Evolutionary conservation across 768 basidiomycete species (phyloP).

Genomic region (Boletus speciosus): DNA sequence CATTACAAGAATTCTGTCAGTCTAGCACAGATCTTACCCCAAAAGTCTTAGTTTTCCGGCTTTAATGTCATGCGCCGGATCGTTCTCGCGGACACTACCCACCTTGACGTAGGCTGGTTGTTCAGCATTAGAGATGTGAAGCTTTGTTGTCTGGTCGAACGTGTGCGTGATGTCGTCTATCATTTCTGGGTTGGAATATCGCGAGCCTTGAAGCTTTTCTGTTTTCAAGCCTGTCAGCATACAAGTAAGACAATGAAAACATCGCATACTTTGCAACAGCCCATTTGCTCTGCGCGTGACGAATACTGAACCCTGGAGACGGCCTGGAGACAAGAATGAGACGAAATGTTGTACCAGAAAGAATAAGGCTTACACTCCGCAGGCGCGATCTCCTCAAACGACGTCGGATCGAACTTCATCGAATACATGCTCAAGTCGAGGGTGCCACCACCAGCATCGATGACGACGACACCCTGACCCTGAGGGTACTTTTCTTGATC

Average conservation of each 20-base stretch:
- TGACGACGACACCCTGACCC: constrained; percentile 37
- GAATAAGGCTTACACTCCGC: constrained; percentile 25
- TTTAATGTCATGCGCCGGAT: constrained; percentile 29
- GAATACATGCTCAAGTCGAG: constrained; percentile 39
- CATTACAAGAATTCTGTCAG: not conserved
- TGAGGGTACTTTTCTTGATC: constrained; percentile 10
- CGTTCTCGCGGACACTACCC: constrained; percentile 33
- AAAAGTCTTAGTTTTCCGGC: constrained; percentile 35
- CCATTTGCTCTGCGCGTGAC: constrained; percentile 31
- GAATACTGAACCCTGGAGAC: constrained; percentile 37
- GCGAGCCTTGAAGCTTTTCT: constrained; percentile 29
- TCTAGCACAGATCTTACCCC: constrained; percentile 23
- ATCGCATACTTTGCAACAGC: constrained; percentile 30
- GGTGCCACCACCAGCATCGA: constrained; percentile 48
- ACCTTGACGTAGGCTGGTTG: constrained; percentile 38
- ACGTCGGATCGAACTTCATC: constrained; percentile 33
- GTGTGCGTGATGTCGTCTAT: constrained; percentile 28
- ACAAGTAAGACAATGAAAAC: not conserved
- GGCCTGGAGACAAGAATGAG: constrained; percentile 23
- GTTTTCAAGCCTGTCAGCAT: not conserved
- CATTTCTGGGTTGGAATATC: constrained; percentile 27
- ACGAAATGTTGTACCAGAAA: not conserved
- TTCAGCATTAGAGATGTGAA: constrained; percentile 33
- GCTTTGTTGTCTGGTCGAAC: constrained; percentile 38
- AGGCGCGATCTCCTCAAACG: constrained; percentile 35